Conservation (phyloP, 2,329 filamentous ascomycete genomes). For the Diaporthe velutina region DNA sequence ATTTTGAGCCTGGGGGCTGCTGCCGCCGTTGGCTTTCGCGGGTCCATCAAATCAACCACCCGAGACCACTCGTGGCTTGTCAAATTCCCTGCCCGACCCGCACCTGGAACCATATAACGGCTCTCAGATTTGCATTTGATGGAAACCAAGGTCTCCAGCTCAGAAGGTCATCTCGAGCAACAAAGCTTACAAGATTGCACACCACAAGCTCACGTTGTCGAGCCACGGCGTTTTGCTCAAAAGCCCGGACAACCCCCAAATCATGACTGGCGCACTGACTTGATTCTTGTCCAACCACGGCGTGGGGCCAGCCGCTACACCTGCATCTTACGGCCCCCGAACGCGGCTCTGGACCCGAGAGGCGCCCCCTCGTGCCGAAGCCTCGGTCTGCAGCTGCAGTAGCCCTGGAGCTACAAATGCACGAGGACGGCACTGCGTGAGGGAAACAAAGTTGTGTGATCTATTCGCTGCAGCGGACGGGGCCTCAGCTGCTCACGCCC, state of each 20-base stretch:
- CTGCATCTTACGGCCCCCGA: slow-evolving; percentile 38
- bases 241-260: slow-evolving; percentile 30
- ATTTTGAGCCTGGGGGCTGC: slow-evolving; percentile 28
- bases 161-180: not conserved
- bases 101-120: slow-evolving; percentile 8
- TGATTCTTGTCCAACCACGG: slow-evolving; percentile 30
- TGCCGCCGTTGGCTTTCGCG: not conserved
- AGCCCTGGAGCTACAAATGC: not conserved
- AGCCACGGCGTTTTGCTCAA: not conserved
- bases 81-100: slow-evolving; percentile 6
- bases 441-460: slow-evolving; percentile 4
- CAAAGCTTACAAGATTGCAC: not conserved
- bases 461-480: not conserved
- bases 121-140: not conserved
- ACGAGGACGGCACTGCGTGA: not conserved
- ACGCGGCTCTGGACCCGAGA: slow-evolving; percentile 29
- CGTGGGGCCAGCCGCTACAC: slow-evolving; percentile 12
- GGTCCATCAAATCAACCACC: not conserved
- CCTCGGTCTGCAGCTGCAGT: slow-evolving; percentile 21
- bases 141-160: not conserved
- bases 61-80: not conserved
- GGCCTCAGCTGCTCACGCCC: slow-evolving; percentile 6
- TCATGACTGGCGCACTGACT: slow-evolving; percentile 5
- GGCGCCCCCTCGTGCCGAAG: slow-evolving; percentile 10
- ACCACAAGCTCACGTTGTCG: not conserved